Conservation (phyloP, 495 filamentous ascomycete species). For the Tuber magnatum region DNA sequence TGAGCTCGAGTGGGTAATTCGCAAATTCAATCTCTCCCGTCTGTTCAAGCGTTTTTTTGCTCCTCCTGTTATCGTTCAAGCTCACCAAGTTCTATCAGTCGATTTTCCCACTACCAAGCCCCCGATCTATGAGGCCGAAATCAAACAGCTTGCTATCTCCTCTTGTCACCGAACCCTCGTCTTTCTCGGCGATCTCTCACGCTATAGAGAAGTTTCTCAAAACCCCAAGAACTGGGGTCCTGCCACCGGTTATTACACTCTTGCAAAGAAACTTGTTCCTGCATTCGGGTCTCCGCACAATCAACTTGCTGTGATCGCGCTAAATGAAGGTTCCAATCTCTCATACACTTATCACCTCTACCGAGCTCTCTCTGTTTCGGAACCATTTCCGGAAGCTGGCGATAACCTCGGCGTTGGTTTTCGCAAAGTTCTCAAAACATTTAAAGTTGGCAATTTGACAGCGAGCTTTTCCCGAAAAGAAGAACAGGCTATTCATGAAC, state of each 20-base stretch:
- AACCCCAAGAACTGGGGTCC: slow-evolving; percentile 66
- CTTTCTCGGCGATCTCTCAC: slow-evolving; percentile 79
- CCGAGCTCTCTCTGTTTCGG: slow-evolving; percentile 62
- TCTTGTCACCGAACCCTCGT: slow-evolving; percentile 82
- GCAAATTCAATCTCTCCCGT: slow-evolving; percentile 59
- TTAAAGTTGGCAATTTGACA: slow-evolving; percentile 55
- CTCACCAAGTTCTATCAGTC: slow-evolving; percentile 23
- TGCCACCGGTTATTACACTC: slow-evolving; percentile 73
- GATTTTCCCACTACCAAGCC: slow-evolving; percentile 19
- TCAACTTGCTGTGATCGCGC: slow-evolving; percentile 77
- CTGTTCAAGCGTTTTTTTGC: slow-evolving; percentile 27
- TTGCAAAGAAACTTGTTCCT: slow-evolving; percentile 73
- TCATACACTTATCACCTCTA: slow-evolving; percentile 84
- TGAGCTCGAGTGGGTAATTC: slow-evolving; percentile 64
- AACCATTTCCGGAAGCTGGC: slow-evolving; percentile 64
- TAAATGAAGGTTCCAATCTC: slow-evolving; percentile 67
- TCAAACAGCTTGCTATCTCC: slow-evolving; percentile 49
- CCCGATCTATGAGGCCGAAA: slow-evolving; percentile 35
- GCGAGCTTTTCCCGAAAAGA: slow-evolving; percentile 45
- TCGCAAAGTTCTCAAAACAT: slow-evolving; percentile 58
- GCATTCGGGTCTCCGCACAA: slow-evolving; percentile 75
- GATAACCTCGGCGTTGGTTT: slow-evolving; percentile 76
- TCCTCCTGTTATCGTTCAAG: slow-evolving; percentile 6
- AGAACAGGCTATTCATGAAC: slow-evolving; percentile 43
- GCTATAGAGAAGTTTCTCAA: slow-evolving; percentile 73